phyloP scores from a whole-genome alignment of 2,329 filamentous ascomycete species.

The Penicillium sp. region DNA sequence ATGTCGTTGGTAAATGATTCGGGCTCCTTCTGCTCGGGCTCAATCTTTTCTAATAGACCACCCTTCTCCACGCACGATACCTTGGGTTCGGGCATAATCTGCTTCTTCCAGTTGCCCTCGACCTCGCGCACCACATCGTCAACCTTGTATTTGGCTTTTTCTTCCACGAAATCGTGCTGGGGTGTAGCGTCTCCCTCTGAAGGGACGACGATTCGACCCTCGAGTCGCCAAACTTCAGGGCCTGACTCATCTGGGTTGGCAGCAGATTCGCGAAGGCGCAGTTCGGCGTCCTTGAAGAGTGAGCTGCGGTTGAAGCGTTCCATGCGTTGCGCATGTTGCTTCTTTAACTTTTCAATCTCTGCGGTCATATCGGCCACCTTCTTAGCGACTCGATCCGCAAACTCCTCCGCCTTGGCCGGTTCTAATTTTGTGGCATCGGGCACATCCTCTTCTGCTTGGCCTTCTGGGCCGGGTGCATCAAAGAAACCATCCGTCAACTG shows the following conservation, averaged over 20 bases:
- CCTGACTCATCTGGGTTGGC: conserved; percentile 60
- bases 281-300: conserved; percentile 73
- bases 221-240: conserved; percentile 66
- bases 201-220: conserved; percentile 52
- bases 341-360: conserved; percentile 84
- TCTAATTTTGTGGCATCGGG: conserved; percentile 66
- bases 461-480: conserved; percentile 57
- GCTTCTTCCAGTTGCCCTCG: conserved; percentile 70
- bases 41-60: conserved; percentile 65
- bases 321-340: conserved; percentile 75
- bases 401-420: conserved; percentile 77
- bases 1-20: conserved; percentile 34
- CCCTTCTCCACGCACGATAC: conserved; percentile 77
- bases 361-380: conserved; percentile 73
- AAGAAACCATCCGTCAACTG: conserved; percentile 84
- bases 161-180: conserved; percentile 43
- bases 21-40: conserved; percentile 44
- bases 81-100: conserved; percentile 65
- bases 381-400: conserved; percentile 75
- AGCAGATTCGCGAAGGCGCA: conserved; percentile 70
- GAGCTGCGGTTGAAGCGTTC: conserved; percentile 74
- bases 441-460: conserved; percentile 33
- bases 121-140: conserved; percentile 77
- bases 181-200: conserved; percentile 39
- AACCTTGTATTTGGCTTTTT: conserved; percentile 53